These are phyloP conservation scores for Botrytis tulipae DNA, from an alignment of 2,329 filamentous ascomycete species.

Conservation along the genomic window DNA sequence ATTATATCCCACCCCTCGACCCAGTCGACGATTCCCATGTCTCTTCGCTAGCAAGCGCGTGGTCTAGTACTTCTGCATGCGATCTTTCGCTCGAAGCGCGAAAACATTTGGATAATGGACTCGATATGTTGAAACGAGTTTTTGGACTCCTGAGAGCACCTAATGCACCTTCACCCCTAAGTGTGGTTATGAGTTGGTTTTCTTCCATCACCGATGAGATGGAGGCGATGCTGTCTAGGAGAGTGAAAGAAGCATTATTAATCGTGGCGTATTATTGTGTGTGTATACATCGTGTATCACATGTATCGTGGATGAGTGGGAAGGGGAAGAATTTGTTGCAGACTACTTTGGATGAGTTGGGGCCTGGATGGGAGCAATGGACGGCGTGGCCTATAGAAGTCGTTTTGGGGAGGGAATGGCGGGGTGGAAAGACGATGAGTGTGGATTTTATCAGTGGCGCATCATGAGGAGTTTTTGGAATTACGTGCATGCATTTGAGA, in stretches of 20 bases:
- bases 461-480: constrained; percentile 7
- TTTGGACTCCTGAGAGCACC: constrained; percentile 31
- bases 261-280: constrained; percentile 43
- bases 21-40: constrained; percentile 27
- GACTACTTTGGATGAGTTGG: constrained; percentile 37
- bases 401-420: constrained; percentile 20
- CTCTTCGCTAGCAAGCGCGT: constrained; percentile 25
- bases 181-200: constrained; percentile 41
- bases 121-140: constrained; percentile 24
- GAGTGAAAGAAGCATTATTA: constrained; percentile 41
- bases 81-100: not conserved
- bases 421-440: constrained; percentile 15
- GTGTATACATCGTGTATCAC: constrained; percentile 40
- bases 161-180: constrained; percentile 28
- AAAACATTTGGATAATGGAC: constrained; percentile 22
- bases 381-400: constrained; percentile 32
- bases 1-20: constrained; percentile 24
- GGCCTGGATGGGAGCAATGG: constrained; percentile 30
- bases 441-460: constrained; percentile 16
- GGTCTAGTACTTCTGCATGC: constrained; percentile 19
- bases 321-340: constrained; percentile 43
- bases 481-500: constrained; percentile 8
- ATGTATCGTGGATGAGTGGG: constrained; percentile 46
- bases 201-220: constrained; percentile 38
- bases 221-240: constrained; percentile 38